phyloP scores from a whole-genome alignment of 805 yeast species.

The Cyberlindnera galapagoensis region DNA sequence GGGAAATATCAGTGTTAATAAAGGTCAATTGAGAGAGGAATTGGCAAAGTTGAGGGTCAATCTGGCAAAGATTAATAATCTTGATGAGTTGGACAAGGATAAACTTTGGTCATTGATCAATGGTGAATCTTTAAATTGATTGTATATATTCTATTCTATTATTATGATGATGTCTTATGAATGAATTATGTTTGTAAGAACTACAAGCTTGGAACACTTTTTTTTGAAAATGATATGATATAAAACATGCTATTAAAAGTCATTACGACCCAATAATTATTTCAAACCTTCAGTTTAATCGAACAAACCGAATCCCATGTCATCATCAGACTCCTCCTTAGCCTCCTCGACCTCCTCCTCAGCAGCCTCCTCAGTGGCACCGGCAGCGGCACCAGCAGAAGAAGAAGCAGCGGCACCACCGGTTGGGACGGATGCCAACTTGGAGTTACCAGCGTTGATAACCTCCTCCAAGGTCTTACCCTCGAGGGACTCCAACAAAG shows the following conservation, averaged over 20 bases:
- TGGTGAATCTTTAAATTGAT: too few species aligned
- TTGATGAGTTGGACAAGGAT: constrained; percentile 7
- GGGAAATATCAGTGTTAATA: constrained; percentile 13
- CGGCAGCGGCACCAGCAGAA: constrained; percentile 49
- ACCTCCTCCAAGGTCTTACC: constrained; percentile 70
- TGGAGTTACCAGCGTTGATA: constrained; percentile 74
- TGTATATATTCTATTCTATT: too few species aligned
- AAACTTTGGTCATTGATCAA: too few species aligned
- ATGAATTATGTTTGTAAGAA: too few species aligned
- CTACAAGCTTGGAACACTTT: too few species aligned
- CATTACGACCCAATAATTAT: too few species aligned
- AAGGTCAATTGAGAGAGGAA: constrained; percentile 13
- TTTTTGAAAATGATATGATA: too few species aligned
- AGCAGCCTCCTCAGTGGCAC: constrained; percentile 47
- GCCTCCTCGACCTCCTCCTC: constrained; percentile 50
- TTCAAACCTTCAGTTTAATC: constrained; percentile 67
- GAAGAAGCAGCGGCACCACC: constrained; percentile 73
- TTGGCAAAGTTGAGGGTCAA: constrained; percentile 13
- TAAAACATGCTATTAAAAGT: too few species aligned
- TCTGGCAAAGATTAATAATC: constrained; percentile 18
- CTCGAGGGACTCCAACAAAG: constrained; percentile 67
- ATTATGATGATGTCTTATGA: too few species aligned
- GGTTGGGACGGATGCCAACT: constrained; percentile 75
- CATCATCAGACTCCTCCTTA: constrained; percentile 51
- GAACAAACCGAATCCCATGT: constrained; percentile 94